Base-by-base conservation (phyloP, 1,139 yeast genomes). In the Kurtzmaniella natalensis region DNA sequence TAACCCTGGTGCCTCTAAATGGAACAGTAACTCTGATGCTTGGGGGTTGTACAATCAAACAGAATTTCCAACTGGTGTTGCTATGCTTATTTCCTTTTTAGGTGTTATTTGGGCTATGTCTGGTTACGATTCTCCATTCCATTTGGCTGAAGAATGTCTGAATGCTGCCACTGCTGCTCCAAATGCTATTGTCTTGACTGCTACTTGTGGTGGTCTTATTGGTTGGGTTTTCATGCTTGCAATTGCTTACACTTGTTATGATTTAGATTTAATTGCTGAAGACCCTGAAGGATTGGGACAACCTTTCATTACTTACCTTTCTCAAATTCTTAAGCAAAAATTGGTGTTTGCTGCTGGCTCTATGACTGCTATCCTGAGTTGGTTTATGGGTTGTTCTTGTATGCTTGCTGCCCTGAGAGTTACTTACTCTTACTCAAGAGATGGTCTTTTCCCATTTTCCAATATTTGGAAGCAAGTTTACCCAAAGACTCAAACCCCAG, bases 71-170 rank as follows among this genome's bases (percentile, higher is more conserved):
- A 62, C 65, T 36, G 88, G 88, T 33, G 64, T 79, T 31, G 70
- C 83, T 18, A 63, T 78, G 51, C 58, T 80, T 39, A 66, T 76
- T 70, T 64, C 78, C 14, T 80, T 79, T 52, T 59, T 78, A 48
- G 81, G 86, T 18, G 80, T 74, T 34, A 76, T 80, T 48, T 81
- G 88, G 88, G 76, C 83, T 23, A 79, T 81, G 82, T 72, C 82
- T 31, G 88, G 88, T 15, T 81, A 77, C 48, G 89, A 81, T 51
- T 74, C 84, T 15, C 84, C 88, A 0, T 81, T 80, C 64, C 88
- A 81, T 48, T 59, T 81, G 36, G 70, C 85, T 13, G 92, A 81
- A 54, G 87, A 81, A 50, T 77, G 84, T 48, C 61, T 80, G 28
- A 78, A 80, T 51, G 84, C 87, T 7, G 62, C 69, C n/a, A 59